These are phyloP conservation scores for Fistulina hepatica DNA, from an alignment of 1,284 basidiomycete genomes.

Conservation along the genomic window DNA sequence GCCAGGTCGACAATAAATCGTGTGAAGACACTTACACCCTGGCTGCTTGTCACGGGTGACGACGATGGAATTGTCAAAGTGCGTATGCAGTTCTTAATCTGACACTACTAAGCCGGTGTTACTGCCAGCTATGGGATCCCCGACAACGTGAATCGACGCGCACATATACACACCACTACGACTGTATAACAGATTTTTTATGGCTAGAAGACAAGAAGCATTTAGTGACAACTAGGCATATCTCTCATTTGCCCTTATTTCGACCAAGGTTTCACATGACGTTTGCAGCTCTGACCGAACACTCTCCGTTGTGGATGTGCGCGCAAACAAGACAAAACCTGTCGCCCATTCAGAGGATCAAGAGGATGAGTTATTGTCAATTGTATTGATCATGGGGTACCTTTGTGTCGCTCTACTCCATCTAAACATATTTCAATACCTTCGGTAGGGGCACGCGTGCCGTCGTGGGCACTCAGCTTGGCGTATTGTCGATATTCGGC, in stretches of 20 bases:
- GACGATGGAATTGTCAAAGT: constrained; percentile 93
- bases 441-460: constrained; percentile 65
- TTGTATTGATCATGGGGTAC: constrained; percentile 74
- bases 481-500: constrained; percentile 88
- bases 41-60: constrained; percentile 77
- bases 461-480: constrained; percentile 84
- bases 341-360: constrained; percentile 85
- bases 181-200: constrained; percentile 91
- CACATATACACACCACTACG: constrained; percentile 81
- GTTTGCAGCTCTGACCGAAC: constrained; percentile 76
- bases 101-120: not conserved
- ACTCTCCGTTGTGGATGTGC: constrained; percentile 81
- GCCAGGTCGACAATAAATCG: constrained; percentile 77
- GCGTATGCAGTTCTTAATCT: constrained; percentile 13
- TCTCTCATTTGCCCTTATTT: constrained; percentile 1
- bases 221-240: constrained; percentile 74
- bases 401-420: constrained; percentile 18
- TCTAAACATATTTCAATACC: constrained; percentile 3
- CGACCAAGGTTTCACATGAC: constrained; percentile 6
- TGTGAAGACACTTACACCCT: constrained; percentile 56
- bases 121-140: constrained; percentile 76
- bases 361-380: constrained; percentile 87
- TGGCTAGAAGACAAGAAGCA: constrained; percentile 82
- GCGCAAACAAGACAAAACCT: constrained; percentile 65
- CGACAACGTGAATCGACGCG: constrained; percentile 54